These are phyloP conservation scores for Ambrosia trifida DNA, from an alignment of 129 eudicot genomes.

Conservation along the genomic window DNA sequence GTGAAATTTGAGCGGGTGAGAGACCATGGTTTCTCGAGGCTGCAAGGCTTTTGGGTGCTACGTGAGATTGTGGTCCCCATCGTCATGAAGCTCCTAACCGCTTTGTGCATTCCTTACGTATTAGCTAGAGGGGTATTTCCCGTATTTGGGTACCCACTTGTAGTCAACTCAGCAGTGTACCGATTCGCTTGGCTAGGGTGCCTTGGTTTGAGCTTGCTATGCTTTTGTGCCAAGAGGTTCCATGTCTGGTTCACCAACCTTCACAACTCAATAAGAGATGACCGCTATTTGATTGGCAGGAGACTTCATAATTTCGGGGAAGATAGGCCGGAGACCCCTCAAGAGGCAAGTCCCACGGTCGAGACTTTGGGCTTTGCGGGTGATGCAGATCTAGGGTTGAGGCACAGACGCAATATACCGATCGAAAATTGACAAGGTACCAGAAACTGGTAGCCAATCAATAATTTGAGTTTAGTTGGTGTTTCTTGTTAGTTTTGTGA, in stretches of 20 bases:
- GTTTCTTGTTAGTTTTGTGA: conserved; percentile 29
- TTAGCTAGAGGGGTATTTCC: conserved; percentile 84
- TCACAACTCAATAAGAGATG: conserved; percentile 88
- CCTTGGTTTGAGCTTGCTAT: conserved; percentile 59
- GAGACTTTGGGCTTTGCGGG: conserved; percentile 2
- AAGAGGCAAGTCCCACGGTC: neutral
- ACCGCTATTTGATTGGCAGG: conserved; percentile 85
- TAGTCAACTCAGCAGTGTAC: conserved; percentile 88
- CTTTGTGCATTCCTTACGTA: conserved; percentile 88
- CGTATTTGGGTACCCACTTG: conserved; percentile 73
- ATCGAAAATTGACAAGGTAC: conserved; percentile 38
- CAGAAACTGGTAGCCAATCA: conserved; percentile 1
- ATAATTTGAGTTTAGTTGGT: conserved; percentile 8
- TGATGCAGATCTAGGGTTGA: conserved; percentile 48
- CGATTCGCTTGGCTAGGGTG: conserved; percentile 94
- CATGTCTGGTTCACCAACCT: conserved; percentile 89
- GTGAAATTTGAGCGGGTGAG: conserved; percentile 88
- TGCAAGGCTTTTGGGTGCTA: conserved; percentile 83
- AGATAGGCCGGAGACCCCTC: conserved; percentile 28
- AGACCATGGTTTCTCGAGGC: conserved; percentile 86
- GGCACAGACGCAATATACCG: conserved; percentile 50
- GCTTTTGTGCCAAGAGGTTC: conserved; percentile 76
- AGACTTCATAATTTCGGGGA: conserved; percentile 89
- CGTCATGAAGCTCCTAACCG: conserved; percentile 82
- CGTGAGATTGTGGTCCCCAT: conserved; percentile 89